Evolutionary conservation across 345 rosid species (phyloP).

Genomic region (Moringa oleifera): DNA sequence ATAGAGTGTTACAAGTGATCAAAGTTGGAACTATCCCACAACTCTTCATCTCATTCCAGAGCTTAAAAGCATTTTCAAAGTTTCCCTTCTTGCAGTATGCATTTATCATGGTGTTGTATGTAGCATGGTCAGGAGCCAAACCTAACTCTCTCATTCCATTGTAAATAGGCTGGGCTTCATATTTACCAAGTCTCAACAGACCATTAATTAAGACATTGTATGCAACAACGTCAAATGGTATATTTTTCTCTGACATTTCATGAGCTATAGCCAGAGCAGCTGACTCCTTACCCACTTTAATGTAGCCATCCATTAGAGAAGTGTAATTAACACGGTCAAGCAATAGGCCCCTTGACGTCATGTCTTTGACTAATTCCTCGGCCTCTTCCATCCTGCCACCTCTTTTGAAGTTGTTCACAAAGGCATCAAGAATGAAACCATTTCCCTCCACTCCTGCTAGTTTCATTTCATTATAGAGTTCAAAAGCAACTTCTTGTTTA

Average conservation of each 20-base stretch:
- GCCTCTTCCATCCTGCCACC: constrained; percentile 49
- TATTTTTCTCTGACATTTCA: constrained; percentile 59
- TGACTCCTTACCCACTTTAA: constrained; percentile 63
- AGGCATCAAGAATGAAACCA: constrained; percentile 52
- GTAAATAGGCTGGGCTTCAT: constrained; percentile 46
- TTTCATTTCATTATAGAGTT: constrained; percentile 65
- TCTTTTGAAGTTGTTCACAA: constrained; percentile 66
- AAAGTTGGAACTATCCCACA: constrained; percentile 47
- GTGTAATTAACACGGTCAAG: constrained; percentile 79
- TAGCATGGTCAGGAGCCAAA: constrained; percentile 56
- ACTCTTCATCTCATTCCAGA: constrained; percentile 72
- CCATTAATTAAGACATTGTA: constrained; percentile 79
- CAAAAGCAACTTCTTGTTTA: constrained; percentile 42
- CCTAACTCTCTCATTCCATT: constrained; percentile 62
- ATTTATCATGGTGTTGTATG: constrained; percentile 71
- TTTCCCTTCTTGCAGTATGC: constrained; percentile 56
- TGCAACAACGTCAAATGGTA: constrained; percentile 65
- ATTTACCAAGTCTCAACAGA: constrained; percentile 52
- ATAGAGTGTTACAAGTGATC: constrained; percentile 58
- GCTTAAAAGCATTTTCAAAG: constrained; percentile 40
- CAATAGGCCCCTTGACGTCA: constrained; percentile 48
- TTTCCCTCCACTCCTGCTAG: constrained; percentile 51
- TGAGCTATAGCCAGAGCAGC: constrained; percentile 63
- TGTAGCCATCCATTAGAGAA: constrained; percentile 82
- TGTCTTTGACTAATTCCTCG: constrained; percentile 38